phyloP scores from a whole-genome alignment of 1,139 yeast species.

The Magnusiomyces ingens region DNA sequence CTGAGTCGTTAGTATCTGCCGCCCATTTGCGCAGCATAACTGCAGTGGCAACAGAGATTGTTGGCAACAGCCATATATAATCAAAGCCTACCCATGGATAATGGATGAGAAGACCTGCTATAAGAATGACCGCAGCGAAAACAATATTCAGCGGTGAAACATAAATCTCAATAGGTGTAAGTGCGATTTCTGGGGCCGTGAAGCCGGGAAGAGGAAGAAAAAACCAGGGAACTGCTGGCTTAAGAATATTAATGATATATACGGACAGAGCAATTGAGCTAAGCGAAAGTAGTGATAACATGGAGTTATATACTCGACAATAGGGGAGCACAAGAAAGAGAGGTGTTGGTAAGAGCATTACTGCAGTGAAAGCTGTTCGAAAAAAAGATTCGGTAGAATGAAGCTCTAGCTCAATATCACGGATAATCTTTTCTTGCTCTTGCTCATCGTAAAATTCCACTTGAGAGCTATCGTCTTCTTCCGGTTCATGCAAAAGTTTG shows the following conservation, averaged over 20 bases:
- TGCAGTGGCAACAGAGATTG: constrained; percentile 23
- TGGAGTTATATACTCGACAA: constrained; percentile 26
- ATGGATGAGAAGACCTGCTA: constrained; percentile 25
- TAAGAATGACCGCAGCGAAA: constrained; percentile 23
- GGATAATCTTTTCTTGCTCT: constrained; percentile 30
- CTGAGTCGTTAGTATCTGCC: constrained; percentile 23
- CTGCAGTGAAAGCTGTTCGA: constrained; percentile 23
- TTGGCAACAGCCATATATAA: constrained; percentile 31
- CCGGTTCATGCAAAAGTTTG: constrained; percentile 18
- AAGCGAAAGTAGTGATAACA: constrained; percentile 29
- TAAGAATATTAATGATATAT: constrained; percentile 20
- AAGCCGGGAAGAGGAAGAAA: constrained; percentile 6
- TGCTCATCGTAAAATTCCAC: constrained; percentile 21
- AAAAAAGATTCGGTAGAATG: constrained; percentile 22
- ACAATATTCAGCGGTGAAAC: constrained; percentile 16
- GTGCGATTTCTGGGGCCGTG: constrained; percentile 4
- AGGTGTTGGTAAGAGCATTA: constrained; percentile 32
- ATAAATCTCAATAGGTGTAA: constrained; percentile 13
- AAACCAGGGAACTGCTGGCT: constrained; percentile 6
- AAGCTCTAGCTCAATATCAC: constrained; percentile 24
- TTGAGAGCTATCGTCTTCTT: constrained; percentile 17
- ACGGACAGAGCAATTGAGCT: constrained; percentile 24
- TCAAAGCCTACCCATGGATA: constrained; percentile 29
- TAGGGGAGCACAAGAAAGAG: constrained; percentile 27
- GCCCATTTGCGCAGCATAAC: constrained; percentile 27